Conservation (phyloP, 805 yeast genomes). For the Cyberlindnera saturnus region DNA sequence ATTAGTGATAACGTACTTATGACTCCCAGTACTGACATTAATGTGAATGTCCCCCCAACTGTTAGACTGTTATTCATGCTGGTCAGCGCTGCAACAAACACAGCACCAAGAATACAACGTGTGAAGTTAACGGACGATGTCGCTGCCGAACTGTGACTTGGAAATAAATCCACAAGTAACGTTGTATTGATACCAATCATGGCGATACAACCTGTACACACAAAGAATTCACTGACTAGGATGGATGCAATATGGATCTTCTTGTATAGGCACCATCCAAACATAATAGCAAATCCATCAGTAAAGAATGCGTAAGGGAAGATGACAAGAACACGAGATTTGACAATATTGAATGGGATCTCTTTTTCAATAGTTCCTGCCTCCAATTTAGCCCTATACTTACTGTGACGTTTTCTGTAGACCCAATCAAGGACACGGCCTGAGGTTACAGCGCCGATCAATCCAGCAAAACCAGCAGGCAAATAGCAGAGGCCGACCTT, state of each 20-base stretch:
- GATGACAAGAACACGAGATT: constrained; percentile 46
- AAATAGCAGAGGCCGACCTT: constrained; percentile 67
- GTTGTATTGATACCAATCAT: constrained; percentile 56
- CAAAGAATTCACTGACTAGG: constrained; percentile 48
- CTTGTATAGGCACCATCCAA: constrained; percentile 69
- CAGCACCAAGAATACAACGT: constrained; percentile 70
- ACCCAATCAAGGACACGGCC: constrained; percentile 52
- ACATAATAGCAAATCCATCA: constrained; percentile 39
- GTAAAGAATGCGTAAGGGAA: constrained; percentile 37
- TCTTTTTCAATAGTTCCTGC: constrained; percentile 18
- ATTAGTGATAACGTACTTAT: constrained; percentile 21
- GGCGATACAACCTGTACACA: constrained; percentile 54
- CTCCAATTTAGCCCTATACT: constrained; percentile 16
- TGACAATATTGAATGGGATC: constrained; percentile 44
- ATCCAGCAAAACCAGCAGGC: constrained; percentile 66
- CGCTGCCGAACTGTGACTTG: constrained; percentile 65
- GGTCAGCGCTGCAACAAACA: constrained; percentile 59
- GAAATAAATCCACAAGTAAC: constrained; percentile 69
- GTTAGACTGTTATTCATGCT: constrained; percentile 53
- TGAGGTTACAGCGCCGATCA: constrained; percentile 50
- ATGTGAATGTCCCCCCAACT: constrained; percentile 71
- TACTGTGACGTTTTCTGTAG: constrained; percentile 25
- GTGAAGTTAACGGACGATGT: constrained; percentile 66
- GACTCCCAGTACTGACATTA: constrained; percentile 50
- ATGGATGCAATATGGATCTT: constrained; percentile 4